Evolutionary conservation across 148 eudicot species (phyloP).

Genomic region (Fallopia convolvulus): DNA sequence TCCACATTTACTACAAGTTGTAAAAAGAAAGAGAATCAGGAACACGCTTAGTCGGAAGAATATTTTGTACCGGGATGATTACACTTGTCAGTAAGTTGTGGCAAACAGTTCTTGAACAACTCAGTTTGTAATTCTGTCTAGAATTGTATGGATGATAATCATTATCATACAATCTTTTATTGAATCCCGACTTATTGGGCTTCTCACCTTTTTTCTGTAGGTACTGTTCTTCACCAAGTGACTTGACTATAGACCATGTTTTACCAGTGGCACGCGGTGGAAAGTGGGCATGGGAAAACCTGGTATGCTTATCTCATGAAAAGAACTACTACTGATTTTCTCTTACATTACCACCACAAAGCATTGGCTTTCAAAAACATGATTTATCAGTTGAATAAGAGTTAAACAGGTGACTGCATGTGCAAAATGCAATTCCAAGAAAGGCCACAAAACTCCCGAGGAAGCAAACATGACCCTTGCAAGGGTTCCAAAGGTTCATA

Average conservation of each 20-base stretch:
- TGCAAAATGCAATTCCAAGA: constrained; percentile 76
- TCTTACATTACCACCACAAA: neutral
- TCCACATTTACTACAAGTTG: constrained; percentile 85
- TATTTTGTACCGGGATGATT: constrained; percentile 68
- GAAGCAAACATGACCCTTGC: constrained; percentile 71
- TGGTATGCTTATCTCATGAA: constrained; percentile 40
- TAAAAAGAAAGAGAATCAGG: constrained; percentile 66
- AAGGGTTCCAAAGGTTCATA: constrained; percentile 72
- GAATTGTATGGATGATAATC: neutral
- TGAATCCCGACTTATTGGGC: constrained; percentile 1
- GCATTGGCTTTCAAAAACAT: neutral
- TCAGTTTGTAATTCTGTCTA: neutral
- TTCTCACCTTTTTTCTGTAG: constrained; percentile 24
- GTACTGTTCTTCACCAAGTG: constrained; percentile 59
- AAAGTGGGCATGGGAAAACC: constrained; percentile 91
- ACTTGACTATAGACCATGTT: constrained; percentile 86
- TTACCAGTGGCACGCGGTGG: constrained; percentile 80
- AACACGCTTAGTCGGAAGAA: constrained; percentile 83
- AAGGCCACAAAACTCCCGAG: constrained; percentile 81
- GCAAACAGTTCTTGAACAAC: neutral
- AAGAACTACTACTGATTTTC: constrained; percentile 5
- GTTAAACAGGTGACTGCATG: constrained; percentile 77
- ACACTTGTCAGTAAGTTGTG: constrained; percentile 79
- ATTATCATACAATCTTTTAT: neutral
- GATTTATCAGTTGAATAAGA: neutral